Base-by-base conservation (phyloP, 2,329 filamentous ascomycete species). In the Periconia macrospinosa region DNA sequence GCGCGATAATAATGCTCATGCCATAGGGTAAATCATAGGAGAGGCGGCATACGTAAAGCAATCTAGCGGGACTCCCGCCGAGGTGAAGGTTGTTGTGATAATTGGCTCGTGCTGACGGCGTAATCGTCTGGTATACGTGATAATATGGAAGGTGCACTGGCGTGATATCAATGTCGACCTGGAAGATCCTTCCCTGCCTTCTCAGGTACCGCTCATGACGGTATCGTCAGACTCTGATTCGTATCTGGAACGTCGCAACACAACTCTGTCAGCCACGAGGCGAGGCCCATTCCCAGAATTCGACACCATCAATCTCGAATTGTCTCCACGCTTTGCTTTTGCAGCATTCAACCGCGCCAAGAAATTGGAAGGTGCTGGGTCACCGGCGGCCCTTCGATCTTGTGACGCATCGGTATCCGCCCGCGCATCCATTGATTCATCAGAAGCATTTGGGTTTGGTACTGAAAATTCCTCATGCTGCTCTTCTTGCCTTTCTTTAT, bases 261-360 rank as follows among this genome's bases (percentile, higher is more conserved):
- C 44, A 11, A 45, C 51, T 33, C 53, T 47, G 33, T 54, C 47
- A 15, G 54, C 53, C 1, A 64, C 53, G 13, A 68, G 47, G 27
- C 53, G 63, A n/a, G 58, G 43, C 2, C 60, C 63, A 6, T 55
- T 48, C 6, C 53, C n/a, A 7, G 57, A 58, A 13, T 56, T 58
- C 10, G 54, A 50, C 6, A 68, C 30, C 8, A 42, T 56, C 27
- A 71, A 52, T 20, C 57, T 59, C 18, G 61, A 60, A 30, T 54
- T 60, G 35, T 79, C 76, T 37, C 76, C 76, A 51, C 72, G 71
- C 52, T 69, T 71, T 3, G 67, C 68, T 56, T 79, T 79, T 30
- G 73, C 70, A 15, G 70, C 66, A 19, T 76, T 76, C 15, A 78
- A 53, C 18, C 62, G 67, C 45, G 72, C 69, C 1, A 79, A 63